Conservation (phyloP, 306 rosid genomes). For the Oemleria cerasiformis region DNA sequence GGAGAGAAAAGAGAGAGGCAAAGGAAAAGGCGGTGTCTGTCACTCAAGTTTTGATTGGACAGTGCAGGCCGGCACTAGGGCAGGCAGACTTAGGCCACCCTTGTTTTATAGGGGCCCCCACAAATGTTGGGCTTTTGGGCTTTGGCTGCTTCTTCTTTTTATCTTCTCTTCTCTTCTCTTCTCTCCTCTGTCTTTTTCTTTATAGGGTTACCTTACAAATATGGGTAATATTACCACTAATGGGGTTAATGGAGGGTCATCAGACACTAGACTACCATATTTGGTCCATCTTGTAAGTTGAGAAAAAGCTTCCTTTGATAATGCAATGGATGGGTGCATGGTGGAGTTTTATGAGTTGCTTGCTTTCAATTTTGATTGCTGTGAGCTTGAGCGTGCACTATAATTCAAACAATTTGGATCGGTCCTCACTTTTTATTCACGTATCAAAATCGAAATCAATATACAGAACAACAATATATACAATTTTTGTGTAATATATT, state of each 20-base stretch:
- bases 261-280: not conserved
- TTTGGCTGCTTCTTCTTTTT: not conserved
- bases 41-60: constrained; percentile 36
- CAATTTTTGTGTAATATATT: too few relatives aligned
- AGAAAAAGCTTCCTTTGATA: not conserved
- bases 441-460: too few relatives aligned
- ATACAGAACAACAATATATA: too few relatives aligned
- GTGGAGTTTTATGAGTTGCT: not conserved
- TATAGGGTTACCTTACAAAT: not conserved
- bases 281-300: not conserved
- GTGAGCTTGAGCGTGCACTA: not conserved
- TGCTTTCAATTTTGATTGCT: not conserved
- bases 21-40: constrained; percentile 29
- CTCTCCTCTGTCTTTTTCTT: not conserved
- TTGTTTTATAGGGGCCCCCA: constrained; percentile 1
- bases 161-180: not conserved
- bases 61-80: constrained; percentile 44
- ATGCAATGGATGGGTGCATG: not conserved
- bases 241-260: not conserved
- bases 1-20: not conserved
- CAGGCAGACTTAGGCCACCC: constrained; percentile 28
- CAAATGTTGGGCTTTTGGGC: not conserved
- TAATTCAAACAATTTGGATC: not conserved
- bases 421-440: too few relatives aligned
- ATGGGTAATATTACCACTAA: not conserved